A percentile compares a stretch with the other conserved stretches of the same genome.
These are phyloP conservation scores for Hanseniaspora taiwanica DNA, from an alignment of 805 yeast species.

Conservation along the genomic window DNA sequence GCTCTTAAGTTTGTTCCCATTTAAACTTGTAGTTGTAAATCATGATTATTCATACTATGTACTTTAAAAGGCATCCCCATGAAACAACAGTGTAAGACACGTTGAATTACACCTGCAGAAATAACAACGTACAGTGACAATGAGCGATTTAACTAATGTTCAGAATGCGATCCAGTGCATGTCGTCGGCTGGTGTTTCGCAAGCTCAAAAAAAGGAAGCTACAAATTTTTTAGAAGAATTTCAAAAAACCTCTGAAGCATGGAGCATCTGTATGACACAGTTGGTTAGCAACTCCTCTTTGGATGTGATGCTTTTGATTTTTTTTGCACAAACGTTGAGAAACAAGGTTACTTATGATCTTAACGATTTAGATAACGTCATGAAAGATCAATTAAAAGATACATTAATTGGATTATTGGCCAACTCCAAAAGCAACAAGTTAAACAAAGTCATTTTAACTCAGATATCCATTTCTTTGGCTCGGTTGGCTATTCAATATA, in stretches of 20 bases:
- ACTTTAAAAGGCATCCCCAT: background rate
- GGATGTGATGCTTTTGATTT: constrained; percentile 42
- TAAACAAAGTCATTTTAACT: constrained; percentile 50
- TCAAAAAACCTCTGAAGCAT: constrained; percentile 72
- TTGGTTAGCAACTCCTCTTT: constrained; percentile 24
- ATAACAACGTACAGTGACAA: too few species aligned
- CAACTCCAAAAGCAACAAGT: constrained; percentile 27
- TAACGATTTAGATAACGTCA: constrained; percentile 32
- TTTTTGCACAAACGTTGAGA: constrained; percentile 84
- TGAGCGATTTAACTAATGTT: constrained; percentile 10
- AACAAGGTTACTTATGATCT: constrained; percentile 76
- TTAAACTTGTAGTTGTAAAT: too few species aligned
- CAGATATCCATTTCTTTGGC: constrained; percentile 77
- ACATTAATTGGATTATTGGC: constrained; percentile 48
- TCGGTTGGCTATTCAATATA: constrained; percentile 64
- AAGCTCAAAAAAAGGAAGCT: constrained; percentile 21
- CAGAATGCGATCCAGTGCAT: constrained; percentile 18
- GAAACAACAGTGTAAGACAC: too few species aligned
- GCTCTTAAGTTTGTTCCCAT: too few species aligned
- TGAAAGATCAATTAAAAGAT: constrained; percentile 44
- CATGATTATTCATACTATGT: too few species aligned
- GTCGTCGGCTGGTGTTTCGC: constrained; percentile 14
- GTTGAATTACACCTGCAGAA: too few species aligned
- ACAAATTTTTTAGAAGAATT: constrained; percentile 56
- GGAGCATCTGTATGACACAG: constrained; percentile 55